phyloP scores from a whole-genome alignment of 2,329 filamentous ascomycete species.

The Fusarium transvaalense region DNA sequence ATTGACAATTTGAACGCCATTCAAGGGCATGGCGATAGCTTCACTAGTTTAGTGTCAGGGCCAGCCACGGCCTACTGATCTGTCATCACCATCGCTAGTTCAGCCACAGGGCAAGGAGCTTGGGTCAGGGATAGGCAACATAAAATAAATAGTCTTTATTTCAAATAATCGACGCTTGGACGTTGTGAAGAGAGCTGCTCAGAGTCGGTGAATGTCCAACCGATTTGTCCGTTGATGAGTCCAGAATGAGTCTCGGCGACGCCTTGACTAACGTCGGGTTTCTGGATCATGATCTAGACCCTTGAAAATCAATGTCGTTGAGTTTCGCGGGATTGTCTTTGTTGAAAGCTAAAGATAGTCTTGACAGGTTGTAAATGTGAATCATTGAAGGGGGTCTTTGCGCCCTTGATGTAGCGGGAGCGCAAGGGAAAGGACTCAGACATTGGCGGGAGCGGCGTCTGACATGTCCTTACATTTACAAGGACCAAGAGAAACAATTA shows the following conservation, averaged over 20 bases:
- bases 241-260: constrained; percentile 22
- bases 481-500: neutral
- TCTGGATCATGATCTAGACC: constrained; percentile 24
- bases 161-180: constrained; percentile 25
- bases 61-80: neutral
- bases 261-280: constrained; percentile 20
- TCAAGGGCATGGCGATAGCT: constrained; percentile 25
- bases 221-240: constrained; percentile 16
- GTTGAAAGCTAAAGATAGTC: neutral
- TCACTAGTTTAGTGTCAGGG: constrained; percentile 18
- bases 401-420: constrained; percentile 15
- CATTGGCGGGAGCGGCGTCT: constrained; percentile 27
- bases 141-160: constrained; percentile 16
- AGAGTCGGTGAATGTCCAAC: neutral
- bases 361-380: neutral
- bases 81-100: constrained; percentile 1
- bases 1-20: constrained; percentile 19
- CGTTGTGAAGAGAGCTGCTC: constrained; percentile 1
- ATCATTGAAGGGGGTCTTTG: constrained; percentile 18
- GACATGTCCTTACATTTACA: neutral
- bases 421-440: constrained; percentile 26
- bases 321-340: neutral
- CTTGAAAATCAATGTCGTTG: neutral
- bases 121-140: constrained; percentile 3
- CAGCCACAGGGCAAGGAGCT: constrained; percentile 1